A percentile compares a stretch with the other conserved stretches of the same genome.
Evolutionary conservation across 352 stramenopile species (phyloP).

Genomic region (Elongisporangium senticosum): DNA sequence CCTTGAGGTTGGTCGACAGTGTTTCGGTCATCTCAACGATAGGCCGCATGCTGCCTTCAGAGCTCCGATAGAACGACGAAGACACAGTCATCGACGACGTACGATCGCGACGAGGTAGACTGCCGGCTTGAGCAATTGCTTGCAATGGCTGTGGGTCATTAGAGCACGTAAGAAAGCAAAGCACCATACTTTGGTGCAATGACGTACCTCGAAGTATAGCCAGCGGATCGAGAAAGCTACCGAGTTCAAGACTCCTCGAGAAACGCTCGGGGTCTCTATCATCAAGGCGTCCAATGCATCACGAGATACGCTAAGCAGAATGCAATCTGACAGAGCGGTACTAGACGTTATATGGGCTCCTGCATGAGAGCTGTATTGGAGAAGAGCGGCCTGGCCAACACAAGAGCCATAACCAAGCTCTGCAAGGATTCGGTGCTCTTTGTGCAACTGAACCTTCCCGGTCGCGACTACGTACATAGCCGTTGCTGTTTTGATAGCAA

Average conservation of each 20-base stretch:
- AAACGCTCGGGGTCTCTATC: conserved; percentile 60
- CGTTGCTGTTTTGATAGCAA: conserved; percentile 29
- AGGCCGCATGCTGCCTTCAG: conserved; percentile 18
- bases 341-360: conserved; percentile 69
- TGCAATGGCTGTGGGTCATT: conserved; percentile 37
- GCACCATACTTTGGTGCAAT: background rate
- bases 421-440: conserved; percentile 55
- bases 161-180: background rate
- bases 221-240: conserved; percentile 69
- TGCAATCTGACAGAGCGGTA: conserved; percentile 61
- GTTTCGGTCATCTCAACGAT: conserved; percentile 52
- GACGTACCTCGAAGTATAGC: conserved; percentile 71
- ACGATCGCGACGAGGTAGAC: conserved; percentile 50
- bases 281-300: conserved; percentile 69
- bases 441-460: conserved; percentile 74
- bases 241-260: conserved; percentile 69
- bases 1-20: conserved; percentile 59
- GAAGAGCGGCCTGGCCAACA: conserved; percentile 66
- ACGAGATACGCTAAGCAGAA: conserved; percentile 67
- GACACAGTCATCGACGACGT: conserved; percentile 25
- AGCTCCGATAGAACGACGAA: conserved; percentile 6
- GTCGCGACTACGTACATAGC: conserved; percentile 75
- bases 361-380: conserved; percentile 56
- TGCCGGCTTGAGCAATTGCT: conserved; percentile 57
- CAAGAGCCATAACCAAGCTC: conserved; percentile 68